Evolutionary conservation across 2,329 filamentous ascomycete species (phyloP), one percentile per base, ranked within the genome.

Genomic region (Plenodomus lindquistii): DNA sequence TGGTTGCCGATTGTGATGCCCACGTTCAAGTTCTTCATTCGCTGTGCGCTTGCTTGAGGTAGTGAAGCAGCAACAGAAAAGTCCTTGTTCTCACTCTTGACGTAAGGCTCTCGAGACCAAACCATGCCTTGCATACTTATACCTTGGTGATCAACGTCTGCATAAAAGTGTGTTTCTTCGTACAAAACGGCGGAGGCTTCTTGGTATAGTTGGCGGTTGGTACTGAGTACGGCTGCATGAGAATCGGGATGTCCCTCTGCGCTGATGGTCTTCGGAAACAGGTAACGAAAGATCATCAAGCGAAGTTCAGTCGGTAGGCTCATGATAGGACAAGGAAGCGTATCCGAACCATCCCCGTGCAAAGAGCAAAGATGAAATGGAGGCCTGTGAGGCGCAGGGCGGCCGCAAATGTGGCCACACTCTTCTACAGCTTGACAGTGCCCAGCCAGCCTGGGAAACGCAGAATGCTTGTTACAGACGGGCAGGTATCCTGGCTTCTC

Each of bases 231-330:
- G 2, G 44, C 45, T 2, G 27, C 15, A 2, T 31, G 19, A 29
- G 34, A 3, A 7, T 44, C 22, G n/a, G 19, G 19, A 17, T n/a
- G n/a, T n/a, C n/a, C n/a, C n/a, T n/a, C n/a, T n/a, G n/a, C n/a
- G n/a, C n/a, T n/a, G n/a, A n/a, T n/a, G n/a, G 17, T n/a, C 4
- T 50, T 22, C 5, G 58, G 60, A 10, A 60, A 45, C 0, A 58
- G n/a, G 18, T 59, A 47, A 1, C 55, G 50, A 10, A 57, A 54
- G 10, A 62, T 54, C 52, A 55, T 54, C 6, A 58, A 19, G 3
- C 55, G 52, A 2, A 64, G 37, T 36, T 64, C 60, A 0, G 49
- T 51, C 1, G 59, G 57, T 11, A 64, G 18, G 9, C 31, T 29
- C 9, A 56, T 37, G 34, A 62, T 31, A 38, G 54, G 41, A 29